phyloP scores from a whole-genome alignment of 2,329 filamentous ascomycete genomes.

The Nothopassalora personata region DNA sequence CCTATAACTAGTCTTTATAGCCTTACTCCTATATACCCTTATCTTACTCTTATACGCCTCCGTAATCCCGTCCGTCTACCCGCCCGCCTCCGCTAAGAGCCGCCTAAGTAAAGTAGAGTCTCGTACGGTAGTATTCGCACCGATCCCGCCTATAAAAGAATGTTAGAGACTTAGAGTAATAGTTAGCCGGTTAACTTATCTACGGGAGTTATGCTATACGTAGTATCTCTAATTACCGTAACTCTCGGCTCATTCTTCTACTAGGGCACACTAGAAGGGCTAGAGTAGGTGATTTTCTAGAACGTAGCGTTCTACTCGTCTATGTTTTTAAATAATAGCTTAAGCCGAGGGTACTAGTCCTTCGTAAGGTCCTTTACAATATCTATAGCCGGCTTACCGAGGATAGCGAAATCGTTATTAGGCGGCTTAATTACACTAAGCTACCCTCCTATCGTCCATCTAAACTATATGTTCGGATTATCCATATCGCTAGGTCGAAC shows the following conservation, averaged over 20 bases:
- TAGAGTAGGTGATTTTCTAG: conserved; percentile 62
- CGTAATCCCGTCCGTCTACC: conserved; percentile 39
- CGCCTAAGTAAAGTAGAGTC: conserved; percentile 53
- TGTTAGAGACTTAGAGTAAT: background rate
- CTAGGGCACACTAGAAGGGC: conserved; percentile 54
- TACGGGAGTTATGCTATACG: conserved; percentile 53
- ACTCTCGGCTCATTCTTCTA: conserved; percentile 56
- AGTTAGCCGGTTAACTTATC: conserved; percentile 2
- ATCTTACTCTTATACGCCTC: conserved; percentile 37
- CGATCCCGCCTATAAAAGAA: conserved; percentile 52
- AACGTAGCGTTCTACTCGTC: conserved; percentile 54
- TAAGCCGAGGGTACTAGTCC: conserved; percentile 53
- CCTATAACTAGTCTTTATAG: conserved; percentile 52
- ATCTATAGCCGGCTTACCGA: conserved; percentile 52
- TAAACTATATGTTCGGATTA: conserved; percentile 52
- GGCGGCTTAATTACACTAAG: conserved; percentile 55
- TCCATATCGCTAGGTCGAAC: conserved; percentile 57
- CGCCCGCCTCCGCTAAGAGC: conserved; percentile 49
- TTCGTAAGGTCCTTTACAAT: conserved; percentile 52
- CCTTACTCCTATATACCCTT: conserved; percentile 51
- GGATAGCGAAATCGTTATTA: conserved; percentile 55
- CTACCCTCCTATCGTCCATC: conserved; percentile 58
- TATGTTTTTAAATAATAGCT: conserved; percentile 56
- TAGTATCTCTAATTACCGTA: conserved; percentile 55
- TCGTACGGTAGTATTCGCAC: conserved; percentile 53